phyloP scores from a whole-genome alignment of 306 rosid species.

The Vigna mungo region DNA sequence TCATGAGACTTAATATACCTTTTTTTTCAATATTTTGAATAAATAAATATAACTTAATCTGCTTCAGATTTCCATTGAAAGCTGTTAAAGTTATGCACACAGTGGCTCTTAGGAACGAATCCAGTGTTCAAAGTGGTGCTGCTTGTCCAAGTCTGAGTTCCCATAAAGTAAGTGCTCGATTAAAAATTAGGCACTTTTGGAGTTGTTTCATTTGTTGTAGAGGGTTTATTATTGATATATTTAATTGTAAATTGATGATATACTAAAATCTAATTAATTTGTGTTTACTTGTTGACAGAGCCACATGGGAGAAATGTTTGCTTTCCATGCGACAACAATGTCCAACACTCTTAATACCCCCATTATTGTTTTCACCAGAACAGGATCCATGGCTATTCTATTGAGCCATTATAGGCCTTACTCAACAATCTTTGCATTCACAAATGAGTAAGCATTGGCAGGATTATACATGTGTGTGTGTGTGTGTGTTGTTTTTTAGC shows the following conservation, averaged over 20 bases:
- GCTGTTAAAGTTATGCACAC: conserved; percentile 94
- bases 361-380: conserved; percentile 88
- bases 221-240: conserved; percentile 27
- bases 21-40: conserved; percentile 20
- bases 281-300: conserved; percentile 62
- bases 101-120: conserved; percentile 88
- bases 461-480: neutral
- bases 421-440: conserved; percentile 97
- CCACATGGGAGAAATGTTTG: conserved; percentile 91
- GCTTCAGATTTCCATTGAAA: conserved; percentile 86
- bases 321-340: conserved; percentile 91
- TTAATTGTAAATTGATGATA: conserved; percentile 26
- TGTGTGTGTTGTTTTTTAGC: conserved; percentile 51
- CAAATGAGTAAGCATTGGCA: conserved; percentile 79
- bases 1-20: conserved; percentile 20
- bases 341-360: conserved; percentile 84
- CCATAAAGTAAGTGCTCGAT: conserved; percentile 54
- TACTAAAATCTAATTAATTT: conserved; percentile 31
- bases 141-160: conserved; percentile 61
- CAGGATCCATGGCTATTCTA: conserved; percentile 94
- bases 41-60: conserved; percentile 37
- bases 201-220: conserved; percentile 16
- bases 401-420: conserved; percentile 88
- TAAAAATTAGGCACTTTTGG: conserved; percentile 23
- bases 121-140: conserved; percentile 54